Evolutionary conservation across 306 rosid species (phyloP).

Genomic region (Psophocarpus tetragonolobus): DNA sequence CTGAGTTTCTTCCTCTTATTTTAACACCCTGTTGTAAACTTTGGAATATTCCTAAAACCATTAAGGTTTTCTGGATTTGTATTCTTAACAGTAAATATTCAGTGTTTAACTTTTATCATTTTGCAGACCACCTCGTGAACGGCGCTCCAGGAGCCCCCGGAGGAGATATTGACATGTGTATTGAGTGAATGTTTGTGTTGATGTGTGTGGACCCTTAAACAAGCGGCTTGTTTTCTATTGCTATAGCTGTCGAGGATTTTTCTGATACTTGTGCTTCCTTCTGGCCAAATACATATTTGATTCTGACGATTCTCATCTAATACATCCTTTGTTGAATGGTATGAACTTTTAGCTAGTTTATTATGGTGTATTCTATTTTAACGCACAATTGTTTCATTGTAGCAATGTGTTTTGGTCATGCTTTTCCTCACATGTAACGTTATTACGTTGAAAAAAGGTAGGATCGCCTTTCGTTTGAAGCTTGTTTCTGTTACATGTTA

Average conservation of each 20-base stretch:
- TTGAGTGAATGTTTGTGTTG: constrained; percentile 35
- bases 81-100: neutral
- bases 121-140: constrained; percentile 74
- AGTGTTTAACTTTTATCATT: neutral
- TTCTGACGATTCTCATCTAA: constrained; percentile 29
- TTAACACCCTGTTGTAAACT: neutral
- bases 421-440: constrained; percentile 24
- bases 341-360: constrained; percentile 28
- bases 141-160: constrained; percentile 97
- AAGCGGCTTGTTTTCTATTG: constrained; percentile 26
- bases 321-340: constrained; percentile 32
- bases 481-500: constrained; percentile 26
- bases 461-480: constrained; percentile 11
- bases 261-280: constrained; percentile 29
- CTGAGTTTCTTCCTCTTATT: neutral
- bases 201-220: constrained; percentile 31
- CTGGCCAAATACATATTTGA: constrained; percentile 29
- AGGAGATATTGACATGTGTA: constrained; percentile 67
- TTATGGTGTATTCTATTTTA: constrained; percentile 26
- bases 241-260: constrained; percentile 31
- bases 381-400: constrained; percentile 7
- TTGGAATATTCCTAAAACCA: neutral
- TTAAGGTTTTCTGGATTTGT: neutral
- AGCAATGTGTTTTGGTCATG: constrained; percentile 26
- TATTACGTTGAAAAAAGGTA: constrained; percentile 18